Percentiles rank a stretch among this genome's conserved stretches.
Conservation (phyloP, 805 yeast genomes). For the Wickerhamiella australiensis region DNA sequence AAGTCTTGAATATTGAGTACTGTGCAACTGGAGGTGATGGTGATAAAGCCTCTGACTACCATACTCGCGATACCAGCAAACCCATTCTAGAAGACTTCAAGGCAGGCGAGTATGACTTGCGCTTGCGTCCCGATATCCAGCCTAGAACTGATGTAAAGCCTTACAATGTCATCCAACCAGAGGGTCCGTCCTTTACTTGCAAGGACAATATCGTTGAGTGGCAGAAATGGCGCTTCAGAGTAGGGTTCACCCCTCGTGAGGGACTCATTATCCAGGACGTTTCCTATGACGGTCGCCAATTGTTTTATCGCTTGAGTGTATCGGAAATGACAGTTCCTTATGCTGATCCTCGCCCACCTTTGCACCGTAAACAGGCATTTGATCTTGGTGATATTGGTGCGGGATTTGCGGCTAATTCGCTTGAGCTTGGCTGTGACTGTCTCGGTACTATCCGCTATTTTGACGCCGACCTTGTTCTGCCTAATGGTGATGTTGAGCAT, state of each 20-base stretch:
- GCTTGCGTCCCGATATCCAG: conserved; percentile 42
- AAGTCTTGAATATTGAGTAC: conserved; percentile 60
- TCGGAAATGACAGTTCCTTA: conserved; percentile 83
- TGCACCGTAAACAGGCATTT: conserved; percentile 77
- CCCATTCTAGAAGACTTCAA: conserved; percentile 45
- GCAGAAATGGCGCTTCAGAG: conserved; percentile 80
- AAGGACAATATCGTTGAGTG: conserved; percentile 53
- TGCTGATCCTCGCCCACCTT: conserved; percentile 72
- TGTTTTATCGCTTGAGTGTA: conserved; percentile 58
- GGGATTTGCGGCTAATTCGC: conserved; percentile 57
- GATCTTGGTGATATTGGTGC: conserved; percentile 78
- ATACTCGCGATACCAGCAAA: conserved; percentile 43
- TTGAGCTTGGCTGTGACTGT: conserved; percentile 70
- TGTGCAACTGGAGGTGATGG: conserved; percentile 59
- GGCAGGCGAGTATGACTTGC: conserved; percentile 64
- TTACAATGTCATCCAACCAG: conserved; percentile 68
- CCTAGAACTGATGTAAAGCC: conserved; percentile 56
- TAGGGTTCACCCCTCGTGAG: conserved; percentile 59
- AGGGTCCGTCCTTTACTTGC: conserved; percentile 61
- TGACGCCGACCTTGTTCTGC: conserved; percentile 46
- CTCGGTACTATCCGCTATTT: conserved; percentile 65
- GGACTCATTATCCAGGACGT: conserved; percentile 66
- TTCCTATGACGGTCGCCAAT: conserved; percentile 63
- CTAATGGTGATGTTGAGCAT: conserved; percentile 48
- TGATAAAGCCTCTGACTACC: conserved; percentile 48